Evolutionary conservation across 2,329 filamentous ascomycete genomes (phyloP), one percentile per base, ranked within the genome.

Genomic region (Capronia americana): DNA sequence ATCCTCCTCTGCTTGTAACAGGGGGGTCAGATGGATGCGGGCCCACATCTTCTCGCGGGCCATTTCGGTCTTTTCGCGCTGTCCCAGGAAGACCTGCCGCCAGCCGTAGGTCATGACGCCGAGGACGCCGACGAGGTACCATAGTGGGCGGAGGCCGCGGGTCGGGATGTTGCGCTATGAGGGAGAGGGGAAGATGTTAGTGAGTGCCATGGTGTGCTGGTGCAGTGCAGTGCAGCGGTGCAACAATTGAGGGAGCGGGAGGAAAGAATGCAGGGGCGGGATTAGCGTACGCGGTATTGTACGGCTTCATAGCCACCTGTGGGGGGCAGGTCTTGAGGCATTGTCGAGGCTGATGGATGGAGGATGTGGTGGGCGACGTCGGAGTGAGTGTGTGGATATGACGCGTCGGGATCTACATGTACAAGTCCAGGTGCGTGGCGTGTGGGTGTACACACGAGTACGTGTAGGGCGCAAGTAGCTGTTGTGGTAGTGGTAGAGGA

Each of bases 291-390:
- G 88, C 96, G 96, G 86, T 97, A 99, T 83, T 99, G 95, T 73
- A 99, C 90, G 80, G 94, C 90, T 80, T 89, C 90, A 82, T 99
- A 99, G 86, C 95, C 95, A 84, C 94, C 95, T 77, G 82, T 80
- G 75, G 95, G 95, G 84, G 95, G 95, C 88, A 99, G 92, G 86
- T 99, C 95, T 87, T 98, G 93, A 84, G 91, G 89, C 94, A 98
- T 97, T 77, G 72, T 89, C 69, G 38, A 44, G 38, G 17, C 17
- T 6, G 38, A 17, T 1, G 28, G 54, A 30, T 44, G 14, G 54
- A 34, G 34, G 54, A 23, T 53, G 57, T 32, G 41, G 24, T 32
- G 41, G 24, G 58, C 20, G 23, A 24, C 34, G 14, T n/a, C 17
- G 38, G 14, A n/a, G 14, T n/a, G 38, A 8, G 38, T 8, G 38